phyloP scores from a whole-genome alignment of 192 early-diverging fungal genomes.

The Coemansia aciculifera region DNA sequence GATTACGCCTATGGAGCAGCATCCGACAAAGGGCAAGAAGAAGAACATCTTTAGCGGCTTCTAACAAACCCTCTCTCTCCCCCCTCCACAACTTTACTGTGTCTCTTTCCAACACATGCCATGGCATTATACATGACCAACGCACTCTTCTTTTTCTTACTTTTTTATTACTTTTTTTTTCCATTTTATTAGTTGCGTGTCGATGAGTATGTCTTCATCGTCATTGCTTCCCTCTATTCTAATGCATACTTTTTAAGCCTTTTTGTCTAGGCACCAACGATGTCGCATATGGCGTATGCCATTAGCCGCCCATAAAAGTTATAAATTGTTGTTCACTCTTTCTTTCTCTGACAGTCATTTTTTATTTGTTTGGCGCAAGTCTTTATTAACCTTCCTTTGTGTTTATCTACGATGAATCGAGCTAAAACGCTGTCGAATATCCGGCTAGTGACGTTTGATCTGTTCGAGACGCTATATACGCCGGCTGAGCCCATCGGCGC shows the following conservation, averaged over 20 bases:
- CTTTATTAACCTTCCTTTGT: not conserved
- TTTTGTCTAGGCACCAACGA: not conserved
- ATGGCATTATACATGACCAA: slow-evolving; percentile 11
- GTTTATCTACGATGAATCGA: not conserved
- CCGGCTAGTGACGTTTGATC: slow-evolving; percentile 65
- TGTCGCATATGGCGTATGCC: not conserved
- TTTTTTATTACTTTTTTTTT: slow-evolving; percentile 3
- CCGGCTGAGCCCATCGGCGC: slow-evolving; percentile 41
- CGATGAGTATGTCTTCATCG: slow-evolving; percentile 9
- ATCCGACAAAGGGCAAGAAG: slow-evolving; percentile 55
- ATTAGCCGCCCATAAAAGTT: slow-evolving; percentile 6
- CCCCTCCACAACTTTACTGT: not conserved
- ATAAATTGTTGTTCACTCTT: not conserved
- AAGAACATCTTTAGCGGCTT: slow-evolving; percentile 58
- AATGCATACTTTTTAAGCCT: not conserved
- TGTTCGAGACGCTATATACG: slow-evolving; percentile 63
- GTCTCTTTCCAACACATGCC: slow-evolving; percentile 2
- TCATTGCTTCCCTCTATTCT: slow-evolving; percentile 9
- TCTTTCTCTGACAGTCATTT: not conserved
- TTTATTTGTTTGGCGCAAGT: not conserved
- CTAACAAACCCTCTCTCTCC: slow-evolving; percentile 17
- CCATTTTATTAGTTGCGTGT: slow-evolving; percentile 1
- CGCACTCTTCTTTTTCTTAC: not conserved
- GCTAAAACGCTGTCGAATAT: slow-evolving; percentile 31
- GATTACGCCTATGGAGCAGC: slow-evolving; percentile 53